A percentile compares a stretch with the other conserved stretches of the same genome.
These are phyloP conservation scores for Hirsutella rhossiliensis DNA, from an alignment of 2,329 filamentous ascomycete genomes.

Conservation along the genomic window DNA sequence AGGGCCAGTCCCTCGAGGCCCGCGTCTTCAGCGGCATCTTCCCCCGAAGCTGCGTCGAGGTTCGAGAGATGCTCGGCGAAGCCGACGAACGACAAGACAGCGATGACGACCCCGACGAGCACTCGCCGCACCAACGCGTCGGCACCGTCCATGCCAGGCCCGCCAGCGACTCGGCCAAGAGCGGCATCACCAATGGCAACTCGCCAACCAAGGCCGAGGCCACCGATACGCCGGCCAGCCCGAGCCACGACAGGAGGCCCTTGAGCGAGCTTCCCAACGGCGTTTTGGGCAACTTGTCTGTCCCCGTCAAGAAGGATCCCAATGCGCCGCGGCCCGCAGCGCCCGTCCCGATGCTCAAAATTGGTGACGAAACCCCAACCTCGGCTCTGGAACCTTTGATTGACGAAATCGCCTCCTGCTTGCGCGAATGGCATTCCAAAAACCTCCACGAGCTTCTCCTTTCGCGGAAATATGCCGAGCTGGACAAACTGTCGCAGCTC, in stretches of 20 bases:
- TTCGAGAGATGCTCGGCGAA: conserved; percentile 82
- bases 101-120: conserved; percentile 30
- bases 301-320: conserved; percentile 46
- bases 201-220: conserved; percentile 22
- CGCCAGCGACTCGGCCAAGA: conserved; percentile 41
- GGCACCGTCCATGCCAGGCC: conserved; percentile 14
- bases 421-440: conserved; percentile 97
- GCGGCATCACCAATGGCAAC: conserved; percentile 29
- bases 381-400: conserved; percentile 83
- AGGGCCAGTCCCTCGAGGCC: conserved; percentile 87
- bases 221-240: conserved; percentile 15
- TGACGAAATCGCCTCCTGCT: conserved; percentile 92
- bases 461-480: conserved; percentile 63
- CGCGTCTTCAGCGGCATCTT: conserved; percentile 99
- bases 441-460: conserved; percentile 88
- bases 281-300: conserved; percentile 28
- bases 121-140: conserved; percentile 17
- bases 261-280: conserved; percentile 27
- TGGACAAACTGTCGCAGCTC: conserved; percentile 72
- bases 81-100: conserved; percentile 40
- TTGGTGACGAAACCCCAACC: conserved; percentile 91
- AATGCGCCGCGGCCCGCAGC: conserved; percentile 68
- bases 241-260: conserved; percentile 15
- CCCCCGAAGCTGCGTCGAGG: conserved; percentile 84
- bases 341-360: conserved; percentile 92